phyloP scores from a whole-genome alignment of 176 grass and related monocot species.

The Elaeis guineensis region DNA sequence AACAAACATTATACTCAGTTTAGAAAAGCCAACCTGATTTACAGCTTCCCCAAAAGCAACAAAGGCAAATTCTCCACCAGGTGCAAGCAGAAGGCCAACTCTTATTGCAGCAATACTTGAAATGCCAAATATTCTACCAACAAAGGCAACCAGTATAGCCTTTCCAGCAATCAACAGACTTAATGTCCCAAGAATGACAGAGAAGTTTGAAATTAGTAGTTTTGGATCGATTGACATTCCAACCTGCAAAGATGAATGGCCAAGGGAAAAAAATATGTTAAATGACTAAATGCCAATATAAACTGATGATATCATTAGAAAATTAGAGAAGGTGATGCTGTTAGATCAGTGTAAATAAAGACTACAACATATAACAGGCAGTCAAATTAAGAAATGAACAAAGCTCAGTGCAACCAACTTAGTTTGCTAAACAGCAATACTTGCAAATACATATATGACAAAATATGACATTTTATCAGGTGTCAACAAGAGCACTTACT shows the following conservation, averaged over 20 bases:
- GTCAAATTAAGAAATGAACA: too few relatives aligned
- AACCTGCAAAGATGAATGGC: slow-evolving; percentile 52
- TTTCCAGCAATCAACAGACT: slow-evolving; percentile 74
- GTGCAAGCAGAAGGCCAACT: slow-evolving; percentile 88
- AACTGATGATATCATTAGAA: background rate
- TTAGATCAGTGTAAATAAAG: too few relatives aligned
- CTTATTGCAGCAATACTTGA: slow-evolving; percentile 80
- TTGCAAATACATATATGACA: too few relatives aligned
- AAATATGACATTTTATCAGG: too few relatives aligned
- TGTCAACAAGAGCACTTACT: slow-evolving; percentile 35
- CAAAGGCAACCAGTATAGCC: slow-evolving; percentile 70
- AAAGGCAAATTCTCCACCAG: slow-evolving; percentile 99
- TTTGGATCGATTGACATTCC: slow-evolving; percentile 99
- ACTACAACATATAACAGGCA: too few relatives aligned
- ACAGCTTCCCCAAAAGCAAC: slow-evolving; percentile 98
- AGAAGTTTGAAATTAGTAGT: slow-evolving; percentile 79
- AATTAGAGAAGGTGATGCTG: background rate
- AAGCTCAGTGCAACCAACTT: too few relatives aligned
- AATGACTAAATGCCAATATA: slow-evolving; percentile 6
- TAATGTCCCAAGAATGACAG: slow-evolving; percentile 54
- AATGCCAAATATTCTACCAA: slow-evolving; percentile 88
- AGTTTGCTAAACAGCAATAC: too few relatives aligned
- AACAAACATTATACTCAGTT: background rate
- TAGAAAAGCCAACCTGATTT: slow-evolving; percentile 61
- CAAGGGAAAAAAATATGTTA: background rate